Evolutionary conservation across 2,329 filamentous ascomycete genomes (phyloP).

Genomic region (Gnomoniopsis sp.): DNA sequence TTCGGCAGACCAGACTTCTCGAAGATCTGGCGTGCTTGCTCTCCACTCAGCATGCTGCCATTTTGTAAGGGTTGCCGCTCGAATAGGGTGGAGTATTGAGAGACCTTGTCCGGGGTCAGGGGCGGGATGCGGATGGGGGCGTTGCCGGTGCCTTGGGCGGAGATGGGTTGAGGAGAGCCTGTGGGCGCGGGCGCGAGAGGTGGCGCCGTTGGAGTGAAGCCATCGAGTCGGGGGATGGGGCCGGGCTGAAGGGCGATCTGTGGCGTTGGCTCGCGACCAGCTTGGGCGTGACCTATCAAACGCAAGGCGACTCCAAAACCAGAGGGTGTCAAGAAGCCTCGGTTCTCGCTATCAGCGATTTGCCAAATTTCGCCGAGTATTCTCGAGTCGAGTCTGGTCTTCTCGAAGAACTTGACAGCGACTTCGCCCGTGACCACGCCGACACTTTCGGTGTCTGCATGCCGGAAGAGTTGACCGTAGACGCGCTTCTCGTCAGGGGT

Average conservation of each 20-base stretch:
- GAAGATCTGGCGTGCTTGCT: slow-evolving; percentile 90
- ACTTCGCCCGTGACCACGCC: slow-evolving; percentile 94
- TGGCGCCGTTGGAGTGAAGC: slow-evolving; percentile 53
- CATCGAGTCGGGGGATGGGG: slow-evolving; percentile 90
- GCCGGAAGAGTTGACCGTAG: slow-evolving; percentile 89
- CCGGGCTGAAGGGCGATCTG: slow-evolving; percentile 82
- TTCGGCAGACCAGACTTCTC: slow-evolving; percentile 89
- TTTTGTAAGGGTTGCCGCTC: slow-evolving; percentile 80
- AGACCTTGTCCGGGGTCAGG: slow-evolving; percentile 81
- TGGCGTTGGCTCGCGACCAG: slow-evolving; percentile 73
- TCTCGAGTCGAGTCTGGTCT: slow-evolving; percentile 82
- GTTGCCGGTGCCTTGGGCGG: slow-evolving; percentile 57
- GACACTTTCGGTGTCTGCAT: slow-evolving; percentile 86
- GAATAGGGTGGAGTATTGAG: slow-evolving; percentile 85
- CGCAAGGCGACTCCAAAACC: slow-evolving; percentile 92
- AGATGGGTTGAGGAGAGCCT: slow-evolving; percentile 31
- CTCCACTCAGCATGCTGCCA: slow-evolving; percentile 72
- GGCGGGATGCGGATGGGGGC: slow-evolving; percentile 83
- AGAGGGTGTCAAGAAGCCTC: slow-evolving; percentile 85
- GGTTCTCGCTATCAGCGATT: slow-evolving; percentile 95
- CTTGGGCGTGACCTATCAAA: slow-evolving; percentile 94
- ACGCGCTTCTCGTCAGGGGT: slow-evolving; percentile 88
- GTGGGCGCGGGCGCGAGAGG: slow-evolving; percentile 41
- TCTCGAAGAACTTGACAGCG: slow-evolving; percentile 96
- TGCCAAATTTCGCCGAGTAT: slow-evolving; percentile 97